Evolutionary conservation across 1,284 basidiomycete genomes (phyloP).

Genomic region (Ustilago loliicola): DNA sequence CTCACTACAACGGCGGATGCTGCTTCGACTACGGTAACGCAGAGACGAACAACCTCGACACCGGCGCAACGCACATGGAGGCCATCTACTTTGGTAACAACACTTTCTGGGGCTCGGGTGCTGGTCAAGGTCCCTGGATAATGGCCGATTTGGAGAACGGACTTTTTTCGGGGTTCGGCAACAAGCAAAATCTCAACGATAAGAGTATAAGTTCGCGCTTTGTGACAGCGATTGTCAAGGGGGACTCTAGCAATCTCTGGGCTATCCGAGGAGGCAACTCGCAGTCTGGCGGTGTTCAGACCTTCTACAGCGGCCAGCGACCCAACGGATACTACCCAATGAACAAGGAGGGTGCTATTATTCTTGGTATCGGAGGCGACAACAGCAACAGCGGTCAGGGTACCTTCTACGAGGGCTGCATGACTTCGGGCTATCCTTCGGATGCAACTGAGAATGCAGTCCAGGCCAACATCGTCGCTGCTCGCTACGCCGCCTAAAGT

Average conservation of each 20-base stretch:
- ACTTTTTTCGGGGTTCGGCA: conserved; percentile 24
- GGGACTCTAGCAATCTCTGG: conserved; percentile 35
- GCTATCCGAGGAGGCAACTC: conserved; percentile 28
- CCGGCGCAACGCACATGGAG: conserved; percentile 24
- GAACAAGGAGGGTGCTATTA: conserved; percentile 41
- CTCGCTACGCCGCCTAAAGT: conserved; percentile 26
- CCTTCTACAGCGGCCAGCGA: conserved; percentile 27
- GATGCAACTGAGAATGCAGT: conserved; percentile 29
- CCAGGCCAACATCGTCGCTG: conserved; percentile 35
- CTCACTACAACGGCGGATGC: conserved; percentile 24
- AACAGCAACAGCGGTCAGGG: conserved; percentile 35
- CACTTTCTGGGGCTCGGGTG: conserved; percentile 29
- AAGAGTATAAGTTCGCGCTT: conserved; percentile 20
- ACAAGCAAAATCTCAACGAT: conserved; percentile 25
- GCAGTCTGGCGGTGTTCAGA: conserved; percentile 19
- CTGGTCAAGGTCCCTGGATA: conserved; percentile 29
- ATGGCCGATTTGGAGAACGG: conserved; percentile 31
- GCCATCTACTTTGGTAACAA: conserved; percentile 39
- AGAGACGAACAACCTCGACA: conserved; percentile 27
- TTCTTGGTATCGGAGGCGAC: conserved; percentile 41
- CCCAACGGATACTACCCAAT: conserved; percentile 36
- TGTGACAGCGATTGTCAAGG: conserved; percentile 32
- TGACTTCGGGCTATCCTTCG: conserved; percentile 28
- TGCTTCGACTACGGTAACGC: conserved; percentile 47
- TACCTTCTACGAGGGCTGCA: conserved; percentile 39